Percentiles rank a stretch among this genome's conserved stretches.
These are phyloP conservation scores for Talaromyces funiculosus DNA, from an alignment of 2,329 filamentous ascomycete species.

Conservation along the genomic window DNA sequence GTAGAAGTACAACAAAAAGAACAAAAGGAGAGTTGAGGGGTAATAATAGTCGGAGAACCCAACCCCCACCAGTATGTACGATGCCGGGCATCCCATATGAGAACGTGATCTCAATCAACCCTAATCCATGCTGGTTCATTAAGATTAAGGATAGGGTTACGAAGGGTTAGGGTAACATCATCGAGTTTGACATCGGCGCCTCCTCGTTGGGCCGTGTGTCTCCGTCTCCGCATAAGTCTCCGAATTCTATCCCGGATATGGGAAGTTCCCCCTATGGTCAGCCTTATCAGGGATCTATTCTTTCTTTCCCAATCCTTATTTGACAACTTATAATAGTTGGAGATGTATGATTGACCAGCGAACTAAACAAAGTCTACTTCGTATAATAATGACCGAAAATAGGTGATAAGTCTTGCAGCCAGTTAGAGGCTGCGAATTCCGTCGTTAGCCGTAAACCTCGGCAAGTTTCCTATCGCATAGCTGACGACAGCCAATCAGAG, in stretches of 20 bases:
- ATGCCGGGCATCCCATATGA: not conserved
- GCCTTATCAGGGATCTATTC: no score
- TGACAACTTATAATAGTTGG: no score
- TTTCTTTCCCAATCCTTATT: no score
- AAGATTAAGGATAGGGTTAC: not conserved
- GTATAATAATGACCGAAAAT: not conserved
- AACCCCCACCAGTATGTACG: not conserved
- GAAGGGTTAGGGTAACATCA: not conserved
- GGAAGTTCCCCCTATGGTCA: not conserved
- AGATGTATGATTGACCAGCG: not conserved
- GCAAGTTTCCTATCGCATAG: not conserved
- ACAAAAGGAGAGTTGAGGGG: not conserved
- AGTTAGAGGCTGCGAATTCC: not conserved
- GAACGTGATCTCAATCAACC: not conserved
- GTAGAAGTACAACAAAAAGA: not conserved
- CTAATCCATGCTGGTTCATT: not conserved
- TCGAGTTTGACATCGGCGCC: not conserved
- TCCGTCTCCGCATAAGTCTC: not conserved
- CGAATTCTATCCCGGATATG: not conserved
- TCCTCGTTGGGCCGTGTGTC: not conserved
- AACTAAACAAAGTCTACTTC: not conserved
- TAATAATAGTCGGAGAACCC: not conserved
- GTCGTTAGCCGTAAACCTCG: slow-evolving; percentile 6
- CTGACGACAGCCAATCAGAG: not conserved
- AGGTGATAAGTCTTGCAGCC: not conserved